Conservation (phyloP, 495 filamentous ascomycete species). For the Lasiosphaeria ovina region DNA sequence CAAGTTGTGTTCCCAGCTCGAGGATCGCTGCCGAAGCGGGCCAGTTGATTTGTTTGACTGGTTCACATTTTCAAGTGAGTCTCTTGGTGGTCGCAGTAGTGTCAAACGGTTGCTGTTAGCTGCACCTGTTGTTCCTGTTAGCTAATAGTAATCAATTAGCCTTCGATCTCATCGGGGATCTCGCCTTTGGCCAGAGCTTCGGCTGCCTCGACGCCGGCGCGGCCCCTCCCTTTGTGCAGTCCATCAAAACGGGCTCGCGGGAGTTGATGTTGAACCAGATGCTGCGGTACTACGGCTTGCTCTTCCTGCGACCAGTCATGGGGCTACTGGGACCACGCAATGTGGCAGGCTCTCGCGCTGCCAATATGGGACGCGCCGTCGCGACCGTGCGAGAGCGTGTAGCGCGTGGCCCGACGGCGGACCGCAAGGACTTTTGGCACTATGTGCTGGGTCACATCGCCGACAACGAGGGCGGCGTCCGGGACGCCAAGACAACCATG, state of each 20-base stretch:
- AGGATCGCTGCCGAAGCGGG: neutral
- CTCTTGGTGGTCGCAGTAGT: neutral
- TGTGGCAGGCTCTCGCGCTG: neutral
- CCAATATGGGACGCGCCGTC: neutral
- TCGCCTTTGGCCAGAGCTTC: conserved; percentile 54
- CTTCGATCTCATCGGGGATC: conserved; percentile 53
- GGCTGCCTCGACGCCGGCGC: conserved; percentile 37
- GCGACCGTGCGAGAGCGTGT: neutral
- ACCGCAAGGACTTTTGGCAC: conserved; percentile 14
- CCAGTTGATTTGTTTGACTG: neutral
- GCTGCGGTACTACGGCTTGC: conserved; percentile 1
- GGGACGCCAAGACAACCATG: neutral
- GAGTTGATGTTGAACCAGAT: conserved; percentile 4
- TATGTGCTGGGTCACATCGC: conserved; percentile 13
- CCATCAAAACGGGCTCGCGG: neutral
- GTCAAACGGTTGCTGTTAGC: too few species aligned
- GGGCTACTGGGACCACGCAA: neutral
- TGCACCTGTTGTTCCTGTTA: too few species aligned
- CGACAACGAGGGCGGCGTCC: conserved; percentile 1
- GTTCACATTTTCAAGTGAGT: neutral
- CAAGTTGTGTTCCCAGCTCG: neutral
- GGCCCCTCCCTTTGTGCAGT: neutral
- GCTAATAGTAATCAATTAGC: neutral
- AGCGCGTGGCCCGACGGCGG: neutral
- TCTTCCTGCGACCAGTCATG: neutral